Base-by-base conservation (phyloP, 2,329 filamentous ascomycete species). In the Karstenula rhodostoma region DNA sequence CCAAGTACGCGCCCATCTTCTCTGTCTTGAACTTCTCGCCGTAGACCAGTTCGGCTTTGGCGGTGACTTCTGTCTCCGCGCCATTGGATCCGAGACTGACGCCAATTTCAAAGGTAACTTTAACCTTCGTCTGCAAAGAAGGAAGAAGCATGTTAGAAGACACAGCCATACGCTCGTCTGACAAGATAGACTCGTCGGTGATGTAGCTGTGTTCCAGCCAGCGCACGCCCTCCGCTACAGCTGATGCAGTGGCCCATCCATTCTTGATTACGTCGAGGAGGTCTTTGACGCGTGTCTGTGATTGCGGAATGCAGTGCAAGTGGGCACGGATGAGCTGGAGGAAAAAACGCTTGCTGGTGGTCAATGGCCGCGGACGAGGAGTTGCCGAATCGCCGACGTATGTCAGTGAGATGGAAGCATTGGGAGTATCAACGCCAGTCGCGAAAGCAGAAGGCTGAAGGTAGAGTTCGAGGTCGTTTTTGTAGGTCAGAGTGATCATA, bases 1-100 rank as follows among this genome's bases (percentile, higher is more conserved):
- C 76, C 63, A 95, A 72, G 66, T 91, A 93, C 57, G 92, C 90
- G n/a, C 80, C 82, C 81, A 95, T 89, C 77, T 92, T 93, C 52
- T 82, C 85, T 65, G 88, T 87, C 65, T 92, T 91, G 75, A 94
- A 93, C 61, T 86, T 84, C 78, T 94, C 91, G 0, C 92, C 92
- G 73, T 95, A 95, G 2, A 93, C 81, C 1, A 94, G 87, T 55
- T 81, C 83, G 0, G 88, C 90, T 6, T 78, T 78, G 25, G 90
- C 79, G 15, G 77, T 75, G 37, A 92, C 82, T 0, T 86, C 82
- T 12, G 89, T 78, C 3, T 84, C 82, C n/a, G 81, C 80, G 0
- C 79, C 78, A 0, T 78, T 78, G 51, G 77, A 80, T 10, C 77
- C 76, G 2, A 84, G 79, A 0, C 77, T 61, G 9, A 78, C 80